Evolutionary conservation across 305 asterid species (phyloP).

Genomic region (Fraxinus floribunda): DNA sequence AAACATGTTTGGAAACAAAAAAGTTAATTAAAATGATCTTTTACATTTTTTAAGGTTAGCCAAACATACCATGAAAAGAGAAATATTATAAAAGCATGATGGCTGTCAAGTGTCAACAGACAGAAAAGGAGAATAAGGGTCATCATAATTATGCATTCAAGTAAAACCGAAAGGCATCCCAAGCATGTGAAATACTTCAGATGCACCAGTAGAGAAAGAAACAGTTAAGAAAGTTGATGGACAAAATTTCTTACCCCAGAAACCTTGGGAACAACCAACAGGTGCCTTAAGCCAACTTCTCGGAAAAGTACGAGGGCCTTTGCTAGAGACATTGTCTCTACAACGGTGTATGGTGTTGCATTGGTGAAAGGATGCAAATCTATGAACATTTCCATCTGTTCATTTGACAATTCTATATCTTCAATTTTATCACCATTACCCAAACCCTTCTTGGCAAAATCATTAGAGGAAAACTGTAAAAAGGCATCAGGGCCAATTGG

Average conservation of each 20-base stretch:
- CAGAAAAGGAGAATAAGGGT: neutral
- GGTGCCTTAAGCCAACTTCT: constrained; percentile 85
- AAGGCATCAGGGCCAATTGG: constrained; percentile 30
- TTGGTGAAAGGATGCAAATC: constrained; percentile 87
- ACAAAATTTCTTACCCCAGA: constrained; percentile 53
- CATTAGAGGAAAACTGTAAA: constrained; percentile 50
- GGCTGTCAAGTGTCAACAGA: neutral
- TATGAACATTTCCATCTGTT: constrained; percentile 85
- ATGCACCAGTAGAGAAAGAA: neutral
- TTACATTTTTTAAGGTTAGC: neutral
- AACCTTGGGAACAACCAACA: constrained; percentile 73
- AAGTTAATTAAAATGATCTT: neutral
- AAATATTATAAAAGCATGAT: neutral
- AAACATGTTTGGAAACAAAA: neutral
- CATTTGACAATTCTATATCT: constrained; percentile 57
- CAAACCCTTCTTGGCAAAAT: constrained; percentile 75
- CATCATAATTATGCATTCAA: neutral
- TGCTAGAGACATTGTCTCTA: constrained; percentile 84
- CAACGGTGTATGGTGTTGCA: constrained; percentile 79
- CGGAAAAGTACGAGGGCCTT: constrained; percentile 84
- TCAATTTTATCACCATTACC: constrained; percentile 57
- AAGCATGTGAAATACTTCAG: neutral
- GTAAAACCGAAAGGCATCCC: neutral
- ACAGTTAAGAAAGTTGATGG: neutral
- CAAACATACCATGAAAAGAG: neutral